Evolutionary conservation across 148 eudicot species (phyloP), one percentile per base, ranked within the genome.

Genomic region (Arbutus unedo): DNA sequence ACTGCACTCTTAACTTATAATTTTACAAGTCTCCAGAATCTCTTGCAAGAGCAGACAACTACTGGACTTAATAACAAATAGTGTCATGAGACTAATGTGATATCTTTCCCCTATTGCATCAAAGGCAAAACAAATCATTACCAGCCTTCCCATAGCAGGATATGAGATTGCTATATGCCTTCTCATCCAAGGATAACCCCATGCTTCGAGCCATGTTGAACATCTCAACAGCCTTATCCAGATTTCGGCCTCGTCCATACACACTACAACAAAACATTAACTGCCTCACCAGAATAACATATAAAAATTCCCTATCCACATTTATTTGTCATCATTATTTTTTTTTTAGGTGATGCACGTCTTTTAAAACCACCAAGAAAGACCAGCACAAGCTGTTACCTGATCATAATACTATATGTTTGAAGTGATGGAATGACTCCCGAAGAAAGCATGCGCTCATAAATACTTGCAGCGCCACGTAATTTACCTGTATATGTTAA

Each of bases 331-430:
- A 81, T 23, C 45, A 2, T 6, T 59, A 1, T 38, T 47, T 41
- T 16, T 38, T 53, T 9, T 67, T 54, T 49, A 41, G 50, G 31
- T 7, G 4, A 31, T 56, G 41, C 48, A 4, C 76, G 14, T 66
- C 59, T 76, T 79, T 80, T 51, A 80, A 44, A 47, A 51, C 14
- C n/a, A 11, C 74, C 68, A 81, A 21, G 14, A 66, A n/a, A 79
- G 67, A 43, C 21, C 13, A 64, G 41, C 70, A 64, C 70, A 64
- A 74, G 73, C 55, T 60, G 79, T 85, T 66, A 93, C 98, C 97
- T 95, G 87, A 95, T 93, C 98, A 95, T 91, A 75, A 91, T 92
- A 90, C 88, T 93, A 82, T 86, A 90, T 71, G 98, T 93, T 85
- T 92, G 96, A 90, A 95, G 89, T 76, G 98, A 92, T 85, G 94